Percentiles rank a stretch among this genome's conserved stretches.
Evolutionary conservation across 2,329 filamentous ascomycete species (phyloP).

Genomic region (Diaporthe vaccinii): DNA sequence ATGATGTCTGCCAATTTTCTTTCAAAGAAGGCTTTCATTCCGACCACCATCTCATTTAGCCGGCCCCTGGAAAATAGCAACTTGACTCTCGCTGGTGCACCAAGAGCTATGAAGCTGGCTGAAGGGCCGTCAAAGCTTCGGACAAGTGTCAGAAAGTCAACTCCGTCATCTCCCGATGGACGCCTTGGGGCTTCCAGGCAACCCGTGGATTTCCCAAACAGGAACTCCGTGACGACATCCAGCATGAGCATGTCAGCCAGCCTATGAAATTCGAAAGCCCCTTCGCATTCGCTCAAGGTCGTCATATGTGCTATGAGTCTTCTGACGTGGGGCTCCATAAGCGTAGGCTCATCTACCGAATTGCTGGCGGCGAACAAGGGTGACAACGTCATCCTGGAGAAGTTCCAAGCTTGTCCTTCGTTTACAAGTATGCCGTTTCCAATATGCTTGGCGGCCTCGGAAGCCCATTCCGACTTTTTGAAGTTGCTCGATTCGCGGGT

Average conservation of each 20-base stretch:
- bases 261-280: conserved; percentile 34
- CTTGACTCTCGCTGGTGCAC: conserved; percentile 29
- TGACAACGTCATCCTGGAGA: conserved; percentile 30
- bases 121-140: conserved; percentile 38
- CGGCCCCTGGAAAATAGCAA: conserved; percentile 17
- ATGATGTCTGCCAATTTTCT: conserved; percentile 36
- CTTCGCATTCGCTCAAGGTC: neutral
- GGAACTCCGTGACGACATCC: conserved; percentile 40
- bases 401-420: conserved; percentile 38
- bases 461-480: conserved; percentile 36
- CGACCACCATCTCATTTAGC: conserved; percentile 30
- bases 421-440: conserved; percentile 39
- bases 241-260: conserved; percentile 36
- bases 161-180: neutral
- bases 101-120: conserved; percentile 35
- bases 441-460: conserved; percentile 38
- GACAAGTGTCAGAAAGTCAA: conserved; percentile 35
- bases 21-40: conserved; percentile 40
- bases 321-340: conserved; percentile 38
- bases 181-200: conserved; percentile 2
- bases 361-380: conserved; percentile 28
- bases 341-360: conserved; percentile 21
- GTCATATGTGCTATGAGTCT: conserved; percentile 25
- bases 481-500: conserved; percentile 12
- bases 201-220: conserved; percentile 37